Evolutionary conservation across 2,329 filamentous ascomycete genomes (phyloP), one percentile per base, ranked within the genome.

Genomic region (Ascochyta lentis): DNA sequence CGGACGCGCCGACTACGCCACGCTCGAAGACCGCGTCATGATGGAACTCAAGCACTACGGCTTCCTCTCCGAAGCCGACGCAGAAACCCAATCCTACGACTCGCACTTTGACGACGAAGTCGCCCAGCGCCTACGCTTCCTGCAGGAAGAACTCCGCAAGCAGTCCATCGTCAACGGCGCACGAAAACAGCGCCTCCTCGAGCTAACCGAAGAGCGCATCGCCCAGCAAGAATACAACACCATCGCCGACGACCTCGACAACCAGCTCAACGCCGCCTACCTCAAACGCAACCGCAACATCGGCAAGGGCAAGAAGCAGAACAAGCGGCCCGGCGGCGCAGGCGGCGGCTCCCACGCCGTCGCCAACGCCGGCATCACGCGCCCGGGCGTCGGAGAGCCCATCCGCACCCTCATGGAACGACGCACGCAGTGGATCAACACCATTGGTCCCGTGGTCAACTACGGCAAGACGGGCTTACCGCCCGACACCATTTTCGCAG

Each of bases 141-240:
- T 99, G 1, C 95, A 99, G 71, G 82, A 85, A 48, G 88, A 91
- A 47, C 84, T 99, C 2, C 89, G 91, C 63, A 87, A 92, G 56
- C 89, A 95, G 72, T 90, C 90, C 74, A 86, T 96, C 52, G 81
- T 90, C 75, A 99, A 99, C 74, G 94, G 93, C 35, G 92, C 94
- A 5, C 89, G 92, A 60, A 98, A 98, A 77, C 84, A 91, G 6
- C 86, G 93, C 2, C 82, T 99, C 10, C 87, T 91, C 1, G 93
- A 97, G 34, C 83, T 97, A 26, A 91, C 95, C 7, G 90, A 92
- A 66, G 93, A 96, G 73, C 88, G 92, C 63, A 94, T 99, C 86
- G 95, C 95, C 0, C 89, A 95, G 78, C 95, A 99, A 72, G 95
- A 99, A 74, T 99, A 96, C 80, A 90, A 89, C 74, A 97, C 92